Conservation (phyloP, 2,329 filamentous ascomycete genomes). For the Penicillium sp. region DNA sequence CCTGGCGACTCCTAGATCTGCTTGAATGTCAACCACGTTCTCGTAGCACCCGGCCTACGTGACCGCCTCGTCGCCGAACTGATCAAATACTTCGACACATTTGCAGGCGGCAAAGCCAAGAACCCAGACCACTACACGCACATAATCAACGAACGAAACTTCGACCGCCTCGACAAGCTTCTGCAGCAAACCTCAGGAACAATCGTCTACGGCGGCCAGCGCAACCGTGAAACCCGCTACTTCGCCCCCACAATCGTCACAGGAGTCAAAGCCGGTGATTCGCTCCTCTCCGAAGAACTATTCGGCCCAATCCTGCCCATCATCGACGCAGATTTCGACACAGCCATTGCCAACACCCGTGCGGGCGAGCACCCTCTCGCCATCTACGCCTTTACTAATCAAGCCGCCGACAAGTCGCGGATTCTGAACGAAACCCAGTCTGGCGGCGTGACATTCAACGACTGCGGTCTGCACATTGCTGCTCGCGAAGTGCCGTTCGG, state of each 20-base stretch:
- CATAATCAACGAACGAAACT: conserved; percentile 47
- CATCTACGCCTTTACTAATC: conserved; percentile 43
- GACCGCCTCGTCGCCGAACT: conserved; percentile 38
- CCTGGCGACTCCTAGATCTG: conserved; percentile 28
- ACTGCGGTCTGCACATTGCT: conserved; percentile 45
- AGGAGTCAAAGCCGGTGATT: conserved; percentile 36
- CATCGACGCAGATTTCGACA: conserved; percentile 29
- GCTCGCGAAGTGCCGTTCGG: conserved; percentile 48
- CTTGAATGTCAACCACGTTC: conserved; percentile 44
- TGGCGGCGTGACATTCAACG: conserved; percentile 53
- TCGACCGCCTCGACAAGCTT: conserved; percentile 39
- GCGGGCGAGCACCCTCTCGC: conserved; percentile 35
- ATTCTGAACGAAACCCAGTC: conserved; percentile 38
- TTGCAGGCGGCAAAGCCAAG: conserved; percentile 23
- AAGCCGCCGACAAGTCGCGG: conserved; percentile 35
- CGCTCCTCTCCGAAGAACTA: conserved; percentile 46
- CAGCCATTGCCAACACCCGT: conserved; percentile 28
- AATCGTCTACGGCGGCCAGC: conserved; percentile 37
- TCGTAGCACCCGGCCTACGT: conserved; percentile 42
- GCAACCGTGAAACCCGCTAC: conserved; percentile 29
- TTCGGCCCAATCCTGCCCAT: conserved; percentile 47
- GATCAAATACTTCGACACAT: conserved; percentile 34
- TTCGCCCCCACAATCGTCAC: conserved; percentile 42
- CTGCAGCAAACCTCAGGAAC: conserved; percentile 38
- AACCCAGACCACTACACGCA: conserved; percentile 27